Conservation (phyloP, 1,139 yeast species). For the Spencermartinsiella ligniputridi region DNA sequence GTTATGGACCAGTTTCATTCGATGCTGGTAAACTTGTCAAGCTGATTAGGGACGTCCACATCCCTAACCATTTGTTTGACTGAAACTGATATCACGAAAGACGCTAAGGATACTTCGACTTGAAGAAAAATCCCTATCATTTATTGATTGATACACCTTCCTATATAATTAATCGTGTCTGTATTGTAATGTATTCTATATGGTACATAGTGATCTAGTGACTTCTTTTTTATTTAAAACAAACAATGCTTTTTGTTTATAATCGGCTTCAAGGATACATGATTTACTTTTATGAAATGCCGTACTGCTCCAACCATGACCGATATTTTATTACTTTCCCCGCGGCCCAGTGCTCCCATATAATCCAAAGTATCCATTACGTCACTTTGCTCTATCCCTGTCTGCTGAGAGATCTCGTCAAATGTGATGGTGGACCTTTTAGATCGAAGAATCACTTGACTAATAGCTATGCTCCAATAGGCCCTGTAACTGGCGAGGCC, state of each 20-base stretch:
- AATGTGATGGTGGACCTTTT: constrained; percentile 38
- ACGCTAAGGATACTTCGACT: too few relatives aligned
- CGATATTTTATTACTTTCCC: constrained; percentile 3
- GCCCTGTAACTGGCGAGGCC: constrained; percentile 68
- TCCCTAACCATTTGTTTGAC: constrained; percentile 15
- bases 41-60: constrained; percentile 19
- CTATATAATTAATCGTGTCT: too few relatives aligned
- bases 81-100: too few relatives aligned
- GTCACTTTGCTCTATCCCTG: constrained; percentile 73
- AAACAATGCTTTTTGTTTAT: constrained; percentile 15
- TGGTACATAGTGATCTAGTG: too few relatives aligned
- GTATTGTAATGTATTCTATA: neutral
- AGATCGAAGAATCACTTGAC: constrained; percentile 22
- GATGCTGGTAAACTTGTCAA: constrained; percentile 23
- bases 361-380: constrained; percentile 57
- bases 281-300: constrained; percentile 12
- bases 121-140: too few relatives aligned
- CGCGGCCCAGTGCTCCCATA: constrained; percentile 37
- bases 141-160: too few relatives aligned
- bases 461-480: constrained; percentile 67
- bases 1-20: constrained; percentile 27
- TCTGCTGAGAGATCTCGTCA: constrained; percentile 48
- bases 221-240: neutral
- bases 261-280: constrained; percentile 15
- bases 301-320: constrained; percentile 14